A percentile compares a stretch with the other conserved stretches of the same genome.
Evolutionary conservation across 352 stramenopile genomes (phyloP).

Genomic region (Phytopythium boreale): DNA sequence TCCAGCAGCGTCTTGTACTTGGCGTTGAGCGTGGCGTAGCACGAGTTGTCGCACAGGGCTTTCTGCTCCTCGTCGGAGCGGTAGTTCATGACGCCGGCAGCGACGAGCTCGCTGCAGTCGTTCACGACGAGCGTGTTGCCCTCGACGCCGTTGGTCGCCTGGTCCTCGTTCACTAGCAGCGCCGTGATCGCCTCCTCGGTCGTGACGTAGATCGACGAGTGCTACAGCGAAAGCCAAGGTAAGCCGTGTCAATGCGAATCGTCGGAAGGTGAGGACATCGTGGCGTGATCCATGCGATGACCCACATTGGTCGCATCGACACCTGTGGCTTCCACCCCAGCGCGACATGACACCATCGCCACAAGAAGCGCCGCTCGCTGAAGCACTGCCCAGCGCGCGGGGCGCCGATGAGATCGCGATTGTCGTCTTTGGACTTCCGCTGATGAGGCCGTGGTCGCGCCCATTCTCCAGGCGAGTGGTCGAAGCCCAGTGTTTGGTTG

Average conservation of each 20-base stretch:
- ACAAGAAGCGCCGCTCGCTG: background rate
- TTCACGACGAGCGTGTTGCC: conserved; percentile 44
- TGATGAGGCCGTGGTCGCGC: background rate
- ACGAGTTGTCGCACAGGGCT: conserved; percentile 58
- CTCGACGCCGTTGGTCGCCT: conserved; percentile 59
- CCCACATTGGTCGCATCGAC: conserved; percentile 30
- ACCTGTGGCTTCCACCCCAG: conserved; percentile 9
- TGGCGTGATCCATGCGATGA: background rate
- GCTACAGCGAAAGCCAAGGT: conserved; percentile 9
- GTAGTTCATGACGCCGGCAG: conserved; percentile 50
- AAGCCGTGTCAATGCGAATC: background rate
- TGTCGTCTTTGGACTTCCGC: background rate
- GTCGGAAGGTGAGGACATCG: background rate
- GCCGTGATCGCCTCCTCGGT: conserved; percentile 44
- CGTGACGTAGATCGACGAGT: conserved; percentile 39
- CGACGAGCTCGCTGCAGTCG: conserved; percentile 58
- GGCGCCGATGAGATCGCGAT: background rate
- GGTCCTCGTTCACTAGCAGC: conserved; percentile 52
- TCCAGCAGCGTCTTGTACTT: conserved; percentile 70
- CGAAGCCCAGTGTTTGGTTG: background rate
- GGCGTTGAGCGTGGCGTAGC: conserved; percentile 40
- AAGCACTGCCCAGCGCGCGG: background rate
- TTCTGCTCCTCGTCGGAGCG: conserved; percentile 58
- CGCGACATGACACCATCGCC: background rate
- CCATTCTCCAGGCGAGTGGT: background rate